Base-by-base conservation (phyloP, 2,329 filamentous ascomycete species). In the Fusarium pseudograminearum region DNA sequence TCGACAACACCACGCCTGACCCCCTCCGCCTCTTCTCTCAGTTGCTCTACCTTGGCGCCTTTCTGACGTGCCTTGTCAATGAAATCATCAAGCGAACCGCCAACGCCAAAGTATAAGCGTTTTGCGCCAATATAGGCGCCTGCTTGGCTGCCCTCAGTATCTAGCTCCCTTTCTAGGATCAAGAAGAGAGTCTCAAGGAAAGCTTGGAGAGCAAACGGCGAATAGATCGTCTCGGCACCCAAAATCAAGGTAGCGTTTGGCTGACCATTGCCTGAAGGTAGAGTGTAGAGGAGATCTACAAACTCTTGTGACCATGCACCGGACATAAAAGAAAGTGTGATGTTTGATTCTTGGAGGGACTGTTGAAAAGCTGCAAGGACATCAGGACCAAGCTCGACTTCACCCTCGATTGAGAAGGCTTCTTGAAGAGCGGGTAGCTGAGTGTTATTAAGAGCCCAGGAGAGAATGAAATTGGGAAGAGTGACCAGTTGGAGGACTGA, bases 221-320 rank as follows among this genome's bases (percentile, higher is more conserved):
- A 93, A 79, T 96, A 96, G 45, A 96, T 95, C 0, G 93, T 96
- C 79, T 96, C 93, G 1, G 92, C 91, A 1, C 90, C 93, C 3
- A 96, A 80, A 7, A 94, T 81, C 4, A 92, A 79, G 16, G 84
- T 85, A 30, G 58, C 65, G 26, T 56, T 59, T 22, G 61, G 60
- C 14, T 65, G 61, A 24, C 42, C 36, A 22, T 59, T 41, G 11
- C 63, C 57, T 3, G 59, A 48, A 8, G 71, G 61, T 40, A 74
- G 50, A 31, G 72, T 68, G 71, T 85, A 85, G 10, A 94, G 78
- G 2, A 93, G 79, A 3, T 84, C 77, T 7, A 92, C 83, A 61
- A 95, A 90, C 48, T 84, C 85, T 0, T 85, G 80, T 1, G 88
- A 89, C 93, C 93, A 96, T 2, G 88, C 91, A 1, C 93, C 93